phyloP scores from a whole-genome alignment of 2,329 filamentous ascomycete species.

The Ophiocordyceps australis region DNA sequence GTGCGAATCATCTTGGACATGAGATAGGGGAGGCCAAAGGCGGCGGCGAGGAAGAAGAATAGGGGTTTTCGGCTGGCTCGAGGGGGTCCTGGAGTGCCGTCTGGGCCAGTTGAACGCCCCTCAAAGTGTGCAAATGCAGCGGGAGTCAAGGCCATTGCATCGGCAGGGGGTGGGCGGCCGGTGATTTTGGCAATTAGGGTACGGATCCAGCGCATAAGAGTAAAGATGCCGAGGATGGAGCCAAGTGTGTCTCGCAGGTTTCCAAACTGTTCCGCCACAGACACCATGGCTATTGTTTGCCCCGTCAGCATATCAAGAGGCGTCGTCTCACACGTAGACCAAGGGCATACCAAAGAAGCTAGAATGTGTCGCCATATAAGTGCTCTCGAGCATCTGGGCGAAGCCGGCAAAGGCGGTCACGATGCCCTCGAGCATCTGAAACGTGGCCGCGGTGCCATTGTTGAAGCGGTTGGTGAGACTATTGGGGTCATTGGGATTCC shows the following conservation, averaged over 20 bases:
- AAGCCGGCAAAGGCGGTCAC: constrained; percentile 95
- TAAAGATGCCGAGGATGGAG: constrained; percentile 88
- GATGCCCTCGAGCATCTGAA: constrained; percentile 95
- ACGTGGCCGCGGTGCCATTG: constrained; percentile 88
- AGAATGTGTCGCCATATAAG: constrained; percentile 98
- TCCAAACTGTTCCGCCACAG: constrained; percentile 91
- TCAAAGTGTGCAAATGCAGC: constrained; percentile 83
- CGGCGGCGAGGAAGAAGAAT: constrained; percentile 84
- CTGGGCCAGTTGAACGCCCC: constrained; percentile 38
- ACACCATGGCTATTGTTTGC: constrained; percentile 97
- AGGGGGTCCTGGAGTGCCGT: constrained; percentile 46
- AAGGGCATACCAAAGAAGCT: constrained; percentile 75
- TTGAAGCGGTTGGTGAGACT: constrained; percentile 91
- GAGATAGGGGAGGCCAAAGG: constrained; percentile 87
- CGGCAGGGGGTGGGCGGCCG: constrained; percentile 74
- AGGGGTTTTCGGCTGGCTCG: constrained; percentile 88
- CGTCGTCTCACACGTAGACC: too few relatives aligned
- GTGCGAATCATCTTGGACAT: constrained; percentile 92
- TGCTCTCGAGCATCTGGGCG: constrained; percentile 97
- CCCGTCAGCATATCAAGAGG: too few relatives aligned
- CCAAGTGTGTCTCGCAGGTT: constrained; percentile 86
- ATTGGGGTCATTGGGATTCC: constrained; percentile 54
- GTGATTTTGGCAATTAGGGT: constrained; percentile 85
- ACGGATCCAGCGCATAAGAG: constrained; percentile 83
- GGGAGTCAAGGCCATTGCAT: constrained; percentile 73